Base-by-base conservation (phyloP, 352 stramenopile genomes). In the Phytophthora tubulina region DNA sequence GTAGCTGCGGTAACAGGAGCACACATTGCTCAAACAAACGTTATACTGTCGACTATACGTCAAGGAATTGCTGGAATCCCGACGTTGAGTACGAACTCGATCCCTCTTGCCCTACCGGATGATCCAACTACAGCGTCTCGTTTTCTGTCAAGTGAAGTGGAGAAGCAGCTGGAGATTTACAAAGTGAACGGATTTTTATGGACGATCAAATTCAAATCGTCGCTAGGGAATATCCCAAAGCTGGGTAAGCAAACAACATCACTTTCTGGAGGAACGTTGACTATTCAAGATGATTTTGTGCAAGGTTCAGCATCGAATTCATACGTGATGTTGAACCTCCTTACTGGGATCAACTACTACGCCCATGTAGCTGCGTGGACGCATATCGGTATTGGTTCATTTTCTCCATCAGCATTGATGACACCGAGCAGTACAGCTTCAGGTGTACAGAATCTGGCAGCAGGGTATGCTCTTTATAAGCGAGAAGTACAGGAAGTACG, bases 141-240 rank as follows among this genome's bases (percentile, higher is more conserved):
- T 11, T 95, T 79, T 57, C 27, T 94, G 3, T 72, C 73, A 0
- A 74, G 63, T 11, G 67, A 72, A 6, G 59, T 76, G 7, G 50
- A 72, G 9, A 53, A 55, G 6, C 51, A 59, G 30, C 58, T 93
- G 2, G 78, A 72, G 7, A 76, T 95, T 9, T 95, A 79, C 68
- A 94, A 93, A 69, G 86, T 88, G 3, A 94, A 94, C 32, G 88
- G 88, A 0, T 91, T 94, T 13, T 46, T 91, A 6, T 95, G 88
- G 88, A 92, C 82, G 0, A 82, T 95, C 55, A 91, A 90, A 53
- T 95, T 95, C 41, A 90, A 89, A 42, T 92, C 85, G 1, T 92
- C 80, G 2, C 82, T 95, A 31, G 88, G 88, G 5, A 87, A 95
- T 50, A 70, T 93, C 0, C 67, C 85, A 5, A 69, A 64, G 15